Conservation (phyloP, 805 yeast genomes). For the Myxozyma sirexii region DNA sequence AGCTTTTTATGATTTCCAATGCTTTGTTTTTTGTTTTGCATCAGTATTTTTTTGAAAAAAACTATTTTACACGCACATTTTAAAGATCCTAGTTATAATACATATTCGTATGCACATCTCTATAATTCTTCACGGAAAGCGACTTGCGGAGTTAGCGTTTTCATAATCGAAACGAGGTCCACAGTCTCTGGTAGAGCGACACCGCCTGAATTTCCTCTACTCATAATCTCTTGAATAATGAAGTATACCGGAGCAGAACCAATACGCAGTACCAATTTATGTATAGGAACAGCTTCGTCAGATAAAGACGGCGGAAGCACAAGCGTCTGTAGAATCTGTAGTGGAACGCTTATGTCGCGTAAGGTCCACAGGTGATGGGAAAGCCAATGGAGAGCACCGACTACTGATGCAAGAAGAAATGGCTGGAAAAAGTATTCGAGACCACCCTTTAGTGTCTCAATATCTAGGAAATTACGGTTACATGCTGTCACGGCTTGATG, state of each 20-base stretch:
- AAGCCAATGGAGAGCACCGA: constrained; percentile 58
- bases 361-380: constrained; percentile 48
- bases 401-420: constrained; percentile 61
- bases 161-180: constrained; percentile 18
- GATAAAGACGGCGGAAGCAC: constrained; percentile 49
- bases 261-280: constrained; percentile 45
- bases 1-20: too few species aligned
- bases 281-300: constrained; percentile 52
- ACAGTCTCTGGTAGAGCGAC: constrained; percentile 20
- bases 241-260: constrained; percentile 36
- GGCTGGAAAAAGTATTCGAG: constrained; percentile 82
- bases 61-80: too few species aligned
- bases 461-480: constrained; percentile 56
- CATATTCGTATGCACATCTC: background rate
- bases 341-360: constrained; percentile 43
- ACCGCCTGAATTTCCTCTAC: constrained; percentile 9
- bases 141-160: constrained; percentile 24
- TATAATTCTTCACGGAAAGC: constrained; percentile 20
- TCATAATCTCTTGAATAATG: constrained; percentile 36
- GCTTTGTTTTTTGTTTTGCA: background rate
- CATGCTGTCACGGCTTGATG: constrained; percentile 70
- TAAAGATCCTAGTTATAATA: background rate
- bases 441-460: constrained; percentile 69
- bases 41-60: background rate
- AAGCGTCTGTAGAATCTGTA: constrained; percentile 47